phyloP scores from a whole-genome alignment of 2,329 filamentous ascomycete genomes.

The Amauroascus verrucosus region DNA sequence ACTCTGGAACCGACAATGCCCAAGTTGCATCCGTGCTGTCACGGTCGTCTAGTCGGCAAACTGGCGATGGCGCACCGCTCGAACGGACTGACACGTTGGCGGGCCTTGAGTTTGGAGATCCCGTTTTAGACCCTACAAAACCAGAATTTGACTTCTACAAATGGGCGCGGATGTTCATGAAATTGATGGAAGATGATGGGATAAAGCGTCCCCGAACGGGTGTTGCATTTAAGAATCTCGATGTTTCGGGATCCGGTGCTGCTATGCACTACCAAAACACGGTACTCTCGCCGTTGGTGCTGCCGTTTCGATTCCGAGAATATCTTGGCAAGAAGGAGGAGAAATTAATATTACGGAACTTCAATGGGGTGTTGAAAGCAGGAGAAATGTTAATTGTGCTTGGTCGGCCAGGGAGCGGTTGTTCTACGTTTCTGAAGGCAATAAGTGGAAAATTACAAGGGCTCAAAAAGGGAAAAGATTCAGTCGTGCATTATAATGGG shows the following conservation, averaged over 20 bases:
- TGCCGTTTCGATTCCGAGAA: constrained; percentile 50
- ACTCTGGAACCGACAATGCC: constrained; percentile 12
- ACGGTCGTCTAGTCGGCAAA: constrained; percentile 2
- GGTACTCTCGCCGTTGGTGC: constrained; percentile 49
- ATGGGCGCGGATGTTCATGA: constrained; percentile 42
- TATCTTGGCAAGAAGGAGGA: constrained; percentile 42
- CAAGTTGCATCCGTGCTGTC: constrained; percentile 17
- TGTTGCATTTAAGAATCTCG: constrained; percentile 54
- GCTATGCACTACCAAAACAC: constrained; percentile 60
- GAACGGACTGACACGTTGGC: constrained; percentile 26
- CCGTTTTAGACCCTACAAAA: constrained; percentile 43
- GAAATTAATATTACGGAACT: constrained; percentile 47
- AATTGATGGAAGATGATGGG: constrained; percentile 46
- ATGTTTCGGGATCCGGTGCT: constrained; percentile 56
- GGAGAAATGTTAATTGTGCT: constrained; percentile 39
- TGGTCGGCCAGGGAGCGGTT: constrained; percentile 40
- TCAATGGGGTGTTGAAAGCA: constrained; percentile 44
- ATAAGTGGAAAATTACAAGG: constrained; percentile 73
- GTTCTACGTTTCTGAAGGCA: constrained; percentile 76
- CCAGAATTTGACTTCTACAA: constrained; percentile 46
- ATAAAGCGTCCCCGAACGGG: constrained; percentile 47
- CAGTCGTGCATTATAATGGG: constrained; percentile 70
- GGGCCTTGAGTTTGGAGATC: constrained; percentile 37
- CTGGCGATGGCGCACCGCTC: constrained; percentile 6
- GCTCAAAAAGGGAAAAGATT: constrained; percentile 57